A percentile compares a stretch with the other conserved stretches of the same genome.
These are phyloP conservation scores for Diaporthe capsici DNA, from an alignment of 2,329 filamentous ascomycete species.

Conservation along the genomic window DNA sequence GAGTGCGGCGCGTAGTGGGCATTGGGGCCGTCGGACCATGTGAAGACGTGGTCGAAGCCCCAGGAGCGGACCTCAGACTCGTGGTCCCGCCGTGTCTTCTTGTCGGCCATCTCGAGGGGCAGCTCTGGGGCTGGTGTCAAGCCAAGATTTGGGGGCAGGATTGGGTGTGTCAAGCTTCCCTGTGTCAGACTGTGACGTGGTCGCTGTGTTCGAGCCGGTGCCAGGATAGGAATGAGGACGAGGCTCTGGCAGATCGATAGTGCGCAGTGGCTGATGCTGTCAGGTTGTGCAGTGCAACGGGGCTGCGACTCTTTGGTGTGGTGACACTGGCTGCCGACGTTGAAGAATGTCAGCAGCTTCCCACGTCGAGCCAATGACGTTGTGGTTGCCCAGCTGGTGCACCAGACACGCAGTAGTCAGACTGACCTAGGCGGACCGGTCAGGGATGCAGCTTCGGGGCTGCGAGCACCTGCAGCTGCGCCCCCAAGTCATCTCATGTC, in stretches of 20 bases:
- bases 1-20: constrained; percentile 78
- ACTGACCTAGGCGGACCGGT: background rate
- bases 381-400: background rate
- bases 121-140: background rate
- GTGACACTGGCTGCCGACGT: constrained; percentile 9
- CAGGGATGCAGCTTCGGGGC: constrained; percentile 6
- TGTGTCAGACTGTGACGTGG: background rate
- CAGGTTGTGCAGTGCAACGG: background rate
- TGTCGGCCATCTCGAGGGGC: constrained; percentile 21
- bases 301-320: background rate
- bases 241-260: constrained; percentile 7
- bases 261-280: constrained; percentile 5
- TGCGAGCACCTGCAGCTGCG: constrained; percentile 10
- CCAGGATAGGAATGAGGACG: background rate
- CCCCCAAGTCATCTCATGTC: constrained; percentile 3
- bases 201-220: background rate
- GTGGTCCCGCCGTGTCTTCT: constrained; percentile 60
- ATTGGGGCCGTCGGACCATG: constrained; percentile 78
- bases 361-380: constrained; percentile 22
- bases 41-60: constrained; percentile 79
- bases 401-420: background rate
- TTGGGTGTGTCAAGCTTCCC: background rate
- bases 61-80: constrained; percentile 76
- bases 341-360: constrained; percentile 6
- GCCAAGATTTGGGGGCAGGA: background rate